Conservation (phyloP, 352 stramenopile species). For the Thraustotheca clavata region DNA sequence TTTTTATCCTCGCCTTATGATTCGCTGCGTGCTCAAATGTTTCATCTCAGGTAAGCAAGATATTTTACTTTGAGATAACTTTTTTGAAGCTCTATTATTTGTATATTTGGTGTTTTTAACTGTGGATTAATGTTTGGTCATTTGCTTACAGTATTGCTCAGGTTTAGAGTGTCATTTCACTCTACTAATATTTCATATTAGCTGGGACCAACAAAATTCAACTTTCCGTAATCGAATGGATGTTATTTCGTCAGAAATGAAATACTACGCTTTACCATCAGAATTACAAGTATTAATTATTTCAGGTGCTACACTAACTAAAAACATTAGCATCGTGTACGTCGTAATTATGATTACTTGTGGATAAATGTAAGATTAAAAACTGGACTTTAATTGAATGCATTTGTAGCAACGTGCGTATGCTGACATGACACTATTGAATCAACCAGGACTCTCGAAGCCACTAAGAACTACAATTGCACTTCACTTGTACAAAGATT, state of each 20-base stretch:
- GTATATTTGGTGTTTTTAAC: slow-evolving; percentile 58
- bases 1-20: slow-evolving; percentile 1
- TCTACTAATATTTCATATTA: too few relatives aligned
- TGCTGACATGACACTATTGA: slow-evolving; percentile 77
- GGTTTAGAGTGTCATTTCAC: slow-evolving; percentile 3
- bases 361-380: slow-evolving; percentile 61
- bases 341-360: slow-evolving; percentile 75
- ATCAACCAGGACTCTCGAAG: slow-evolving; percentile 71
- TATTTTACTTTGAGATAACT: not conserved
- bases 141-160: slow-evolving; percentile 46
- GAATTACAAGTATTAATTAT: slow-evolving; percentile 38
- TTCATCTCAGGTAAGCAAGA: not conserved
- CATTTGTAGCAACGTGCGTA: slow-evolving; percentile 61
- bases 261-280: slow-evolving; percentile 67
- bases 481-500: slow-evolving; percentile 70
- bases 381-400: not conserved
- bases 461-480: slow-evolving; percentile 65
- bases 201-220: slow-evolving; percentile 71
- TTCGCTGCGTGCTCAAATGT: not conserved
- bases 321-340: slow-evolving; percentile 49
- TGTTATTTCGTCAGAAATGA: slow-evolving; percentile 74
- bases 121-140: slow-evolving; percentile 74
- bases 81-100: slow-evolving; percentile 52
- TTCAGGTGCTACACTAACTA: not conserved
- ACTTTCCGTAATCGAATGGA: slow-evolving; percentile 80